Base-by-base conservation (phyloP, 805 yeast genomes). In the Starmerella davenportii region DNA sequence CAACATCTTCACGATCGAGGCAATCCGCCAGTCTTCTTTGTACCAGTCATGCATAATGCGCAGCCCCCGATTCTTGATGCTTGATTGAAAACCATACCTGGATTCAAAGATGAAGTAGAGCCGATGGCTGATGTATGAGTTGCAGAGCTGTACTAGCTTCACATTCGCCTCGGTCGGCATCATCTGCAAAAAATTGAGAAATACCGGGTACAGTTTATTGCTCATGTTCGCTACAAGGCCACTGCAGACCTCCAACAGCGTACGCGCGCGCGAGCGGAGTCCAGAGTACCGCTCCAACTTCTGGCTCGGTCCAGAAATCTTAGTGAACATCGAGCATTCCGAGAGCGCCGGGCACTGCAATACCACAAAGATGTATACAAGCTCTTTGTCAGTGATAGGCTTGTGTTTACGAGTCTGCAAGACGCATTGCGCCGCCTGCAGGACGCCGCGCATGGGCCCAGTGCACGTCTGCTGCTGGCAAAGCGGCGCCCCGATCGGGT, bases 1-100 rank as follows among this genome's bases (percentile, higher is more conserved):
- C 47, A 79, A 57, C 1, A 76, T 60, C 21, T 69, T 61, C 1
- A 79, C 73, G 0, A 84, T 81, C 0, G 81, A 65, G 38, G 67
- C 62, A 25, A 85, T 60, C 45, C 77, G 84, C 94, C 95, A 87
- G 51, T 80, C 84, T 43, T 69, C 66, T 0, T 79, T 76, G 54
- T 85, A 85, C 47, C 71, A 73, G 30, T 68, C 68, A 4, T 74
- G 53, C 34, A 30, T 38, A 20, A 44, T 38, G 14, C 35, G 36
- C 32, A 29, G 8, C 5, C 15, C 15, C 9, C 19, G 32, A 8
- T 17, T 29, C 25, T 32, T 32, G 34, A 46, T 46, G 25, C 54
- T 49, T n/a, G 43, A 30, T 45, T 29, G 49, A 28, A 25, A 38
- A 30, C 35, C 28, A 42, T 44, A 29, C 35, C 45, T 42, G 37